Evolutionary conservation across 2,329 filamentous ascomycete species (phyloP), one percentile per base, ranked within the genome.

Genomic region (Sarocladium brachiariae): DNA sequence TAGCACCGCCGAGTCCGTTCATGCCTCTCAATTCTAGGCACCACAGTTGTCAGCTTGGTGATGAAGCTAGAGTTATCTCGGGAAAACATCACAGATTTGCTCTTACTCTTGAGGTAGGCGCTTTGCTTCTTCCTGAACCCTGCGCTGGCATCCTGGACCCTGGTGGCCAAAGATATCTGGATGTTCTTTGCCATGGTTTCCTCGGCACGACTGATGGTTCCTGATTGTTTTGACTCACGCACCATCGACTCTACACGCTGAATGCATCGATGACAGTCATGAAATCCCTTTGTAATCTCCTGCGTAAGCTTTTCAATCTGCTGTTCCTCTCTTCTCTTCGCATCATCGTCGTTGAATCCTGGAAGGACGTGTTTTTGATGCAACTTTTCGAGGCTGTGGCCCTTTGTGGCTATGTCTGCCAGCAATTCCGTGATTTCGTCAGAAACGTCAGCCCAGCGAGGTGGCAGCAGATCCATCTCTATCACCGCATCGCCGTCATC

Each of bases 351-450:
- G 63, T 97, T 90, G 70, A 99, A 99, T 24, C 92, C 91, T 0
- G 93, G 93, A 13, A 99, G 77, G 38, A 99, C 87, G 69, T 99
- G 93, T 66, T 97, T 97, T 70, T 96, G 90, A 67, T 99, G 93
- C 54, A 99, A 75, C 63, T 91, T 89, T 63, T 97, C 93, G 27
- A 99, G 78, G 60, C 83, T 84, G 59, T 88, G 83, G 57, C 89
- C 87, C 70, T 95, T 89, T 54, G 81, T 83, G 49, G 89, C 86
- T 57, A 97, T 89, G 52, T 87, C 82, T 54, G 81, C 78, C 9
- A 99, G 79, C 37, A 88, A 72, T 53, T 96, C 89, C 25, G 86
- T 84, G 54, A 99, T 89, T 65, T 97, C 90, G 65, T 97, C 93
- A 61, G 91, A 91, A 53, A 96, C 78, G 63, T 99, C 93, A 52